These are phyloP conservation scores for Telfairia occidentalis DNA, from an alignment of 331 rosid genomes.

Conservation along the genomic window DNA sequence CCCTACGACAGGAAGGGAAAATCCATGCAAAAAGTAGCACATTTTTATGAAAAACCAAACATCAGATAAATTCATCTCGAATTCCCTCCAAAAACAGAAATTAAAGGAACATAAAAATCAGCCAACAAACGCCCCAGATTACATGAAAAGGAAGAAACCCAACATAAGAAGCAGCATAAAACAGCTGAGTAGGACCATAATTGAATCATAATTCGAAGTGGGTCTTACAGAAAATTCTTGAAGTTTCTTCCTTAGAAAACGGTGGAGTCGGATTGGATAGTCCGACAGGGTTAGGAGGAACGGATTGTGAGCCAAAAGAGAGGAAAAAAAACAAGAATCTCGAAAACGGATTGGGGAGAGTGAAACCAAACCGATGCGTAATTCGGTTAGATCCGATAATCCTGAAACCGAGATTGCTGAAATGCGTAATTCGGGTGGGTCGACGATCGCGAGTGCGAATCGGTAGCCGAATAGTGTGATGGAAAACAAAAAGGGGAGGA, in stretches of 20 bases:
- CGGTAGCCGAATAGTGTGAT: neutral
- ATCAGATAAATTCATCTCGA: neutral
- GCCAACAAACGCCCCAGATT: neutral
- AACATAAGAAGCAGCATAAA: neutral
- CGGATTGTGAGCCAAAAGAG: constrained; percentile 22
- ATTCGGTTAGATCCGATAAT: constrained; percentile 40
- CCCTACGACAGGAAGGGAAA: neutral
- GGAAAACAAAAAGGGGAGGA: neutral
- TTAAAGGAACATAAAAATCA: neutral
- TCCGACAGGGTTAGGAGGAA: constrained; percentile 38
- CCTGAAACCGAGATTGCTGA: constrained; percentile 15
- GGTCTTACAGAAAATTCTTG: constrained; percentile 24
- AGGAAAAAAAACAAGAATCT: constrained; percentile 1
- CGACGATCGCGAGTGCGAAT: neutral
- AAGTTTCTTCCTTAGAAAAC: neutral
- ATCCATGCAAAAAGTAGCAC: neutral
- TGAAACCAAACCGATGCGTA: constrained; percentile 30
- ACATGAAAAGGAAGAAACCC: neutral
- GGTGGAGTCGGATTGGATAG: constrained; percentile 39
- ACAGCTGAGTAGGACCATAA: neutral
- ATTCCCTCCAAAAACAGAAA: neutral
- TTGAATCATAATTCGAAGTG: constrained; percentile 7
- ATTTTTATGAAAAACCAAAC: neutral
- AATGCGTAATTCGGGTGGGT: neutral
- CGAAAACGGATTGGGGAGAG: neutral